Conservation (phyloP, 2,329 filamentous ascomycete genomes). For the Alternaria ventricosa region DNA sequence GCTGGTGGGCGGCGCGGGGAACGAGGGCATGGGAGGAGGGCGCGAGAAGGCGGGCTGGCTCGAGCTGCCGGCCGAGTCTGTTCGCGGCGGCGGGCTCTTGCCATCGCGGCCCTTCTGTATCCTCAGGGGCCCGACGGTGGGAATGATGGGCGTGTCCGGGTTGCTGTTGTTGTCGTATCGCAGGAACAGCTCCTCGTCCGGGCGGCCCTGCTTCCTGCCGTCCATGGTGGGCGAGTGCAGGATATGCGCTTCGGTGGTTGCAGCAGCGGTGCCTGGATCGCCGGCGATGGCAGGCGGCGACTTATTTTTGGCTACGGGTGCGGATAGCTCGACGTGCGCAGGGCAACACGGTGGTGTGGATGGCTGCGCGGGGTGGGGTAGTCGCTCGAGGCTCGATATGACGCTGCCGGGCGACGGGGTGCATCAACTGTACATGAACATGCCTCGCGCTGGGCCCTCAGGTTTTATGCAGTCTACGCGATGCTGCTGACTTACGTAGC, state of each 20-base stretch:
- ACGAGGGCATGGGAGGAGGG: conserved; percentile 63
- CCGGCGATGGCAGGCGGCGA: conserved; percentile 28
- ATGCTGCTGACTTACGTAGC: conserved; percentile 37
- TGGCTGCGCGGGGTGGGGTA: conserved; percentile 30
- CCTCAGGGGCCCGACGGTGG: conserved; percentile 81
- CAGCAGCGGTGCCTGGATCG: conserved; percentile 23
- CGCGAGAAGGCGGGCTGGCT: conserved; percentile 46
- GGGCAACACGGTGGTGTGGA: conserved; percentile 7
- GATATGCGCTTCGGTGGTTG: conserved; percentile 5
- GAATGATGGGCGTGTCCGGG: conserved; percentile 78
- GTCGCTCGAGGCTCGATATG: conserved; percentile 10
- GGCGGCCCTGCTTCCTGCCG: conserved; percentile 65
- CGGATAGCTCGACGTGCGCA: conserved; percentile 23
- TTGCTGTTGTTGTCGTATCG: conserved; percentile 48
- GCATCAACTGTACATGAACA: conserved; percentile 9
- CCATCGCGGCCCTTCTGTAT: conserved; percentile 76
- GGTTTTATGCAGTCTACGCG: conserved; percentile 20
- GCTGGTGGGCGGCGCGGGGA: conserved; percentile 64
- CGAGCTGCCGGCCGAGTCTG: conserved; percentile 70
- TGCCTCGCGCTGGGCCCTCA: conserved; percentile 12
- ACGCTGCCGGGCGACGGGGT: conserved; percentile 15
- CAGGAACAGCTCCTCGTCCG: conserved; percentile 85
- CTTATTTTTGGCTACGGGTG: conserved; percentile 37
- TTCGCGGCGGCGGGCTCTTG: conserved; percentile 58
- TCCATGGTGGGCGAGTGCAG: conserved; percentile 45